Percentiles rank a stretch among this genome's conserved stretches.
These are phyloP conservation scores for Strobilomyces dryophilus DNA, from an alignment of 768 basidiomycete genomes.

Conservation along the genomic window DNA sequence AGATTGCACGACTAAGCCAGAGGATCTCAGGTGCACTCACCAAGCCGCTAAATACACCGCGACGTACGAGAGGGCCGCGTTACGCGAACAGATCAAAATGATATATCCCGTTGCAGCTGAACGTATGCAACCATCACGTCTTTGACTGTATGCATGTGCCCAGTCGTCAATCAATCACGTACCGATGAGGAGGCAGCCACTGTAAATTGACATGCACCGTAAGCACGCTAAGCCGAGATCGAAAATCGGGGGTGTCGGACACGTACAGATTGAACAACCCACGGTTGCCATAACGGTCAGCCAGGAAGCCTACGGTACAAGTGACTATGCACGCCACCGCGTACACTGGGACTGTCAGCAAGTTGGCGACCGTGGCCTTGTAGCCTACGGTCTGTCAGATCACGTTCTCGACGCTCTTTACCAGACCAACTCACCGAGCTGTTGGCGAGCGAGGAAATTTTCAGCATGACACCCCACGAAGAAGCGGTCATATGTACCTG, in stretches of 20 bases:
- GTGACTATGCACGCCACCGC: slow-evolving; percentile 64
- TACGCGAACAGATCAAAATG: slow-evolving; percentile 61
- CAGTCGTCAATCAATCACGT: background rate
- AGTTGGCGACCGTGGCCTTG: slow-evolving; percentile 67
- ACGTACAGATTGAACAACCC: slow-evolving; percentile 63
- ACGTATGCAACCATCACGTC: background rate
- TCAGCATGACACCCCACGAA: background rate
- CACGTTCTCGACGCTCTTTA: background rate
- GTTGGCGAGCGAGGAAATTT: background rate
- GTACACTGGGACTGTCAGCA: slow-evolving; percentile 77
- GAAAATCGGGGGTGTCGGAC: background rate
- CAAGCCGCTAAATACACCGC: slow-evolving; percentile 69
- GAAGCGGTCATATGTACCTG: slow-evolving; percentile 38
- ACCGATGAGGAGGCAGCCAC: slow-evolving; percentile 28
- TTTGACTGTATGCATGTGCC: background rate
- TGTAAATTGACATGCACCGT: slow-evolving; percentile 2
- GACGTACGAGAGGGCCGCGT: slow-evolving; percentile 63
- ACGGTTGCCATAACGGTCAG: slow-evolving; percentile 57
- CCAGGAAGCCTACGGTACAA: slow-evolving; percentile 56
- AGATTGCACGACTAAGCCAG: no score
- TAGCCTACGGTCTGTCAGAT: slow-evolving; percentile 41
- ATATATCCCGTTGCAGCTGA: slow-evolving; percentile 62
- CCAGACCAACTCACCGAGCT: slow-evolving; percentile 36
- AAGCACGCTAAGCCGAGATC: background rate
- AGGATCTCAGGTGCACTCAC: slow-evolving; percentile 36